A percentile compares a stretch with the other conserved stretches of the same genome.
These are phyloP conservation scores for Mycena capillaripes DNA, from an alignment of 768 basidiomycete species.

Conservation along the genomic window DNA sequence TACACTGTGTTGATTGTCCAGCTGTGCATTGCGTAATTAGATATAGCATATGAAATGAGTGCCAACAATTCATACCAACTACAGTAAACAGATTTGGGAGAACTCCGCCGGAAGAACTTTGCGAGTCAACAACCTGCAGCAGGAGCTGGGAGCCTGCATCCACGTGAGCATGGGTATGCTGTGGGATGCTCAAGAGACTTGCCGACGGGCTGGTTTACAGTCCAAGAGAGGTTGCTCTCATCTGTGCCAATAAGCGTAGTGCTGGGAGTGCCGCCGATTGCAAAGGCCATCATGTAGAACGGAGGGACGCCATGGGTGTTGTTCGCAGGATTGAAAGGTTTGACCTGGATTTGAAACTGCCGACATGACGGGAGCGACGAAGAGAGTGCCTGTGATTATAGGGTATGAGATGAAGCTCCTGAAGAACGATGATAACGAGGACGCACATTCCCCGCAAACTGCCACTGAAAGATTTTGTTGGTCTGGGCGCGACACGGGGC, in stretches of 20 bases:
- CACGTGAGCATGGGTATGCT: neutral
- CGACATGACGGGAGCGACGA: constrained; percentile 42
- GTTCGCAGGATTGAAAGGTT: constrained; percentile 39
- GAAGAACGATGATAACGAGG: neutral
- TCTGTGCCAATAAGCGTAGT: constrained; percentile 47
- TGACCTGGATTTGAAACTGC: constrained; percentile 36
- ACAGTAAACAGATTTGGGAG: constrained; percentile 47
- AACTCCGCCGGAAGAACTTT: constrained; percentile 52
- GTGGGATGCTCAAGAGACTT: constrained; percentile 17
- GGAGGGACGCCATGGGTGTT: constrained; percentile 45
- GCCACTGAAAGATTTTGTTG: constrained; percentile 35
- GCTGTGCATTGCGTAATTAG: constrained; percentile 36
- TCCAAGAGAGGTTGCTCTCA: constrained; percentile 49
- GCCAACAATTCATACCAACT: constrained; percentile 45
- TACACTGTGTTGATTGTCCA: constrained; percentile 50
- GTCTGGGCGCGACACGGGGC: constrained; percentile 24
- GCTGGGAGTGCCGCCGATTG: constrained; percentile 43
- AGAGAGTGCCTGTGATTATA: constrained; percentile 35
- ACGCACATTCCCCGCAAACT: constrained; percentile 25
- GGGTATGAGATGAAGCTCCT: neutral
- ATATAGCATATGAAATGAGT: too few relatives aligned
- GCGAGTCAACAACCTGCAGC: constrained; percentile 53
- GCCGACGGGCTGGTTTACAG: constrained; percentile 51
- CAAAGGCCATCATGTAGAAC: constrained; percentile 53
- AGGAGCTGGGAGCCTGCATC: constrained; percentile 52